Conservation (phyloP, 2,329 filamentous ascomycete species). For the Didymella pinodella region DNA sequence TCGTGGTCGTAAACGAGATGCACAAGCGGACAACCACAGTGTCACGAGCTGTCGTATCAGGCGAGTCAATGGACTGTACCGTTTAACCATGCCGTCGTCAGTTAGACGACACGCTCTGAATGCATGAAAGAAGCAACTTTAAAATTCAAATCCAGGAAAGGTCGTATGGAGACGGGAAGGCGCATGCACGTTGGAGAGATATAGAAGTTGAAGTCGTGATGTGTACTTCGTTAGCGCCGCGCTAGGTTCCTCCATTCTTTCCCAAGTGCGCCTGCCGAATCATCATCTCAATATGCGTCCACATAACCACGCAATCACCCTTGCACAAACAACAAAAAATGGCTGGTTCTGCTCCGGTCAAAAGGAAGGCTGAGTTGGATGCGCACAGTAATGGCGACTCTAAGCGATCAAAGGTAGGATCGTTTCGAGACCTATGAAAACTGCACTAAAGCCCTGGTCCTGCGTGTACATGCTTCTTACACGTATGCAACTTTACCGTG, state of each 20-base stretch:
- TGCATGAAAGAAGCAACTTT: not conserved
- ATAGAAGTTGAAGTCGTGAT: not conserved
- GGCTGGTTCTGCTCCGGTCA: constrained; percentile 34
- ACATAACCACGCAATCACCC: not conserved
- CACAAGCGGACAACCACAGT: not conserved
- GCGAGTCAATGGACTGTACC: not conserved
- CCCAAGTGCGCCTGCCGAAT: not conserved
- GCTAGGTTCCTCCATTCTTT: constrained; percentile 4
- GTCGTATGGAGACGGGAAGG: not conserved
- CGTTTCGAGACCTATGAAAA: constrained; percentile 23
- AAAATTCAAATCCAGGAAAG: not conserved
- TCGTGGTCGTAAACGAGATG: not conserved
- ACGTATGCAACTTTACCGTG: constrained; percentile 28
- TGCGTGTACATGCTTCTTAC: constrained; percentile 25
- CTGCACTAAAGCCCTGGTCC: constrained; percentile 22
- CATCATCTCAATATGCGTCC: not conserved
- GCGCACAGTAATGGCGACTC: constrained; percentile 35
- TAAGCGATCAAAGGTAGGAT: constrained; percentile 52
- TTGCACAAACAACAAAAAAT: constrained; percentile 17
- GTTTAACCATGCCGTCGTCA: not conserved
- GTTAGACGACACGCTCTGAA: not conserved
- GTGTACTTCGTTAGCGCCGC: constrained; percentile 3
- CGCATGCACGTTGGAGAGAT: not conserved
- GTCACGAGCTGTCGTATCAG: not conserved
- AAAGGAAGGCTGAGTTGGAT: constrained; percentile 50